Conservation (phyloP, 306 rosid species). For the Glycyrrhiza uralensis region DNA sequence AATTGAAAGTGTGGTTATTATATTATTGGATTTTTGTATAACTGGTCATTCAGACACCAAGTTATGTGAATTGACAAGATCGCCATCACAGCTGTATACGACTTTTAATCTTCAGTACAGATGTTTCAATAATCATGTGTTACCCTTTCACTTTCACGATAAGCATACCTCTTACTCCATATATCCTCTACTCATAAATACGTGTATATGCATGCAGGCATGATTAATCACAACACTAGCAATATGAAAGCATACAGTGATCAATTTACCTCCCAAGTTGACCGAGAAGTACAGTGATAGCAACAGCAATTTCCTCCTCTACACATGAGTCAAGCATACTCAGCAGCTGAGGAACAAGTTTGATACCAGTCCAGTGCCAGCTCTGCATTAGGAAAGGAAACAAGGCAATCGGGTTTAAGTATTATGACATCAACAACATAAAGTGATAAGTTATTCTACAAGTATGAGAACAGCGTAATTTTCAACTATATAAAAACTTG, state of each 20-base stretch:
- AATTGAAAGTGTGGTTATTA: neutral
- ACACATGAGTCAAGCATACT: constrained; percentile 49
- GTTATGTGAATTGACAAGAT: neutral
- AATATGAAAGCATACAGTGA: constrained; percentile 12
- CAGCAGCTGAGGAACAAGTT: constrained; percentile 59
- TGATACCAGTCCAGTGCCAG: constrained; percentile 66
- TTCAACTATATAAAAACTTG: neutral
- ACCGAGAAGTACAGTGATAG: constrained; percentile 68
- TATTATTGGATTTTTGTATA: neutral
- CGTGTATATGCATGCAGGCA: neutral
- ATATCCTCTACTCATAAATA: neutral
- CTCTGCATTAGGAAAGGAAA: constrained; percentile 52
- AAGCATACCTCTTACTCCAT: neutral
- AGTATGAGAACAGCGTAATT: neutral
- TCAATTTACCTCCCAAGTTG: constrained; percentile 81
- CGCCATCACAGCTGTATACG: neutral
- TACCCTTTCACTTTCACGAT: neutral
- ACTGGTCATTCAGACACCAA: neutral
- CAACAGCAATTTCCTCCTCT: constrained; percentile 41
- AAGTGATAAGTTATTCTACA: neutral
- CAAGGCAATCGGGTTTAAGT: constrained; percentile 10
- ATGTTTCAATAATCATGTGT: neutral
- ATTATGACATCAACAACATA: neutral
- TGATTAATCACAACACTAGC: constrained; percentile 1
- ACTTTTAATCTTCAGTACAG: neutral